Evolutionary conservation across 2,329 filamentous ascomycete genomes (phyloP), one percentile per base, ranked within the genome.

Genomic region (Aspergillus novofumigatus): DNA sequence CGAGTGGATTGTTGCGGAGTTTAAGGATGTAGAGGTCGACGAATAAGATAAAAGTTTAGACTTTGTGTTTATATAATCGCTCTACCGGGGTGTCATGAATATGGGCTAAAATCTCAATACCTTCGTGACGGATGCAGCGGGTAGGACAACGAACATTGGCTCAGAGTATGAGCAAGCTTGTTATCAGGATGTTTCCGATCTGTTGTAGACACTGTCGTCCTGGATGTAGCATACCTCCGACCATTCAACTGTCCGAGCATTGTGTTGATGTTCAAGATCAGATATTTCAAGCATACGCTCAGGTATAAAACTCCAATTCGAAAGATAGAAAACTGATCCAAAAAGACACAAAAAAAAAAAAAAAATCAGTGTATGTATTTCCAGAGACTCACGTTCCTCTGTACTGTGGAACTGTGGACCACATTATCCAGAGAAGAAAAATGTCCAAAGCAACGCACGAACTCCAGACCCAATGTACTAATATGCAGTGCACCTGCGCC

Each of bases 1-100:
- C 69, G 81, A 91, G 54, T 97, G 92, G 92, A 81, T 97, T 48
- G 88, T 96, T 9, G 80, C 86, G 41, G 90, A 96, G 75, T 96
- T 83, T 77, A 83, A 68, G 42, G 78, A 81, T 61, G 79, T 79
- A 56, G 69, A 77, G 48, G 74, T 78, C 14, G 76, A 78, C 7
- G 75, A 77, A 47, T 65, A 54, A 47, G 14, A 17, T 28, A 54
- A 26, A 38, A 42, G 26, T 35, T 17, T 7, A 38, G 6, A 7
- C 26, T 3, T 35, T 11, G 29, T 26, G 35, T 51, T 29, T 49
- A n/a, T 35, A 32, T 49, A 26, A 25, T 14, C 23, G 10, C 32
- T 17, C 32, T 38, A 17, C 14, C 6, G 11, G 32, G 29, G 11
- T 35, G 17, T 35, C 4, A 14, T 17, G 14, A 17, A 35, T 17